Evolutionary conservation across 2,329 filamentous ascomycete genomes (phyloP).

Genomic region (Sporothrix euskadiensis): DNA sequence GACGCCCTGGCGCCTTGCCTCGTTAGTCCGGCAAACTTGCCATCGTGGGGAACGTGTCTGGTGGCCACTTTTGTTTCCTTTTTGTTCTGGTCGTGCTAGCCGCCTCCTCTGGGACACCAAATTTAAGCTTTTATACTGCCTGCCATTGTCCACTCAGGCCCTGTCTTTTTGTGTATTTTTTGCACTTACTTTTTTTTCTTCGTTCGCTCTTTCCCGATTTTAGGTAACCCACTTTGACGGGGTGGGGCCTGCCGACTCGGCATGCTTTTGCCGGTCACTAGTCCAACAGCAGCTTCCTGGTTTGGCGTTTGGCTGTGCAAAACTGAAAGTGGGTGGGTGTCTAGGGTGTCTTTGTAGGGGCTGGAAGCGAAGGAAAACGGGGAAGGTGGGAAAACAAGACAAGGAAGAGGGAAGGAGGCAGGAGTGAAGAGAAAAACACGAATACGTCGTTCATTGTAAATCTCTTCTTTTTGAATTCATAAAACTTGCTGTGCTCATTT

Average conservation of each 20-base stretch:
- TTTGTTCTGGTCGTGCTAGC: neutral
- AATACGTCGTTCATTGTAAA: neutral
- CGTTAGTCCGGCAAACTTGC: neutral
- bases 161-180: neutral
- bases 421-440: neutral
- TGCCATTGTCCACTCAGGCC: neutral
- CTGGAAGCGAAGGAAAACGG: constrained; percentile 6
- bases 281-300: constrained; percentile 14
- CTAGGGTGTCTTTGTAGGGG: neutral
- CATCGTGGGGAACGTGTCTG: neutral
- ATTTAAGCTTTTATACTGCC: neutral
- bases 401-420: neutral
- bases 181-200: neutral
- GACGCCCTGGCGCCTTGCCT: constrained; percentile 1
- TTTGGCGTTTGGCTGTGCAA: constrained; percentile 8
- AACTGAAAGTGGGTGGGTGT: neutral
- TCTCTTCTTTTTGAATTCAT: neutral
- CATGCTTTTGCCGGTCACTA: constrained; percentile 23
- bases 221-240: neutral
- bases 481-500: neutral
- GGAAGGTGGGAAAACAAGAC: neutral
- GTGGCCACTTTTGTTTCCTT: neutral
- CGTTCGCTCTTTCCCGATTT: neutral
- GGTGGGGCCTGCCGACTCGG: constrained; percentile 21
- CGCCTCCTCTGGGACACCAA: neutral